Percentiles rank a stretch among this genome's conserved stretches.
Conservation (phyloP, 1,139 yeast species). For the Suhomyces panamericanus region DNA sequence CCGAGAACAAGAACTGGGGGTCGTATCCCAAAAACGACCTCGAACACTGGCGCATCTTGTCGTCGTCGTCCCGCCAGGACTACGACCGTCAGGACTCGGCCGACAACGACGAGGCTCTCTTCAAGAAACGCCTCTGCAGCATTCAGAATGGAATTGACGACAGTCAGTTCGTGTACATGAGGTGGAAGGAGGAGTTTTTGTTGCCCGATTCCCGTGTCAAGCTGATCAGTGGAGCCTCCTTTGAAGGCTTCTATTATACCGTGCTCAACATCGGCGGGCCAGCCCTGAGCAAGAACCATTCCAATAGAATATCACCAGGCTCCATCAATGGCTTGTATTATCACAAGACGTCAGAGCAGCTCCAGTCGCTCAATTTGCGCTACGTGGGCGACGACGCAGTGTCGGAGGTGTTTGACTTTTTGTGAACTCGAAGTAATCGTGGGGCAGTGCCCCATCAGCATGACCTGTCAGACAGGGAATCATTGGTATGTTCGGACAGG, state of each 20-base stretch:
- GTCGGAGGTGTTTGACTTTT: conserved; percentile 28
- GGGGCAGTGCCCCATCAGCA: no score
- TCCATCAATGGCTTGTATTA: conserved; percentile 77
- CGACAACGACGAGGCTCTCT: conserved; percentile 22
- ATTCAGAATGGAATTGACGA: conserved; percentile 34
- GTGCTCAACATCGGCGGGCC: conserved; percentile 69
- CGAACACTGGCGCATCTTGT: conserved; percentile 84
- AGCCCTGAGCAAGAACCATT: conserved; percentile 8
- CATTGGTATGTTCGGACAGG: no score
- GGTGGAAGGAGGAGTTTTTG: conserved; percentile 91
- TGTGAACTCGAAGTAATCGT: conserved; percentile 3
- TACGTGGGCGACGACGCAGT: conserved; percentile 36
- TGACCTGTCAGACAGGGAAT: no score
- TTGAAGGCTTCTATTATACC: conserved; percentile 89
- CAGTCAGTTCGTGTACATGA: conserved; percentile 68
- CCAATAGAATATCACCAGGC: conserved; percentile 41
- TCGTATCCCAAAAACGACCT: conserved; percentile 68
- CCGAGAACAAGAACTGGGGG: conserved; percentile 55
- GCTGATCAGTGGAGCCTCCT: conserved; percentile 76
- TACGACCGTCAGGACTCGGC: conserved; percentile 20
- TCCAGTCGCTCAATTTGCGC: conserved; percentile 52
- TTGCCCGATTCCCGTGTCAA: conserved; percentile 77
- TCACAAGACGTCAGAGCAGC: conserved; percentile 74
- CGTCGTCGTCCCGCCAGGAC: conserved; percentile 33
- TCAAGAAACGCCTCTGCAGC: conserved; percentile 23